phyloP scores from a whole-genome alignment of 352 stramenopile species.

The Phytophthora cactorum region DNA sequence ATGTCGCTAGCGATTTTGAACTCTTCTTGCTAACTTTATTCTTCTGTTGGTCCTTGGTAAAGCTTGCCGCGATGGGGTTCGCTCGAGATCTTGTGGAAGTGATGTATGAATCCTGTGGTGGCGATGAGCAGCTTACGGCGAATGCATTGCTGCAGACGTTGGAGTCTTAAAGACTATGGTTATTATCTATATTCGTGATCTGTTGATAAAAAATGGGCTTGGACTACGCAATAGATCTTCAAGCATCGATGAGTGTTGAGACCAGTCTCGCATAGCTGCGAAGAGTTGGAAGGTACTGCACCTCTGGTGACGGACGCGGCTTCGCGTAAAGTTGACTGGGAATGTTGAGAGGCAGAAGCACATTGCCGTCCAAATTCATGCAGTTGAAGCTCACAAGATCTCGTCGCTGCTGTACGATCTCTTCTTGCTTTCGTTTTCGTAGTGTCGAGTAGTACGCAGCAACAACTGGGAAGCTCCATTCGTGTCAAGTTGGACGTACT shows the following conservation, averaged over 20 bases:
- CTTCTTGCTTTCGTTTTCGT: slow-evolving; percentile 18
- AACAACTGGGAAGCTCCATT: slow-evolving; percentile 5
- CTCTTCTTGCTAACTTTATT: slow-evolving; percentile 15
- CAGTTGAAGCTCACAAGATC: slow-evolving; percentile 5
- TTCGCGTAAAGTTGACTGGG: not conserved
- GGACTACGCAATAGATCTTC: not conserved
- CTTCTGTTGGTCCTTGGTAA: slow-evolving; percentile 11
- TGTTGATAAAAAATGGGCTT: too few relatives aligned
- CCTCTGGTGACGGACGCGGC: not conserved
- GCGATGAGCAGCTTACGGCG: slow-evolving; percentile 57
- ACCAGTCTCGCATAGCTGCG: not conserved
- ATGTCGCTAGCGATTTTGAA: not conserved
- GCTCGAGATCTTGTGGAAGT: slow-evolving; percentile 48
- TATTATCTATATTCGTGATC: not conserved
- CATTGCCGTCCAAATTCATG: not conserved
- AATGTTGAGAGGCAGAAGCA: not conserved
- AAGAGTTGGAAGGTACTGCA: not conserved
- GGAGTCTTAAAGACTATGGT: slow-evolving; percentile 18
- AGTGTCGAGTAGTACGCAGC: not conserved
- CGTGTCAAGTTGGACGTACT: slow-evolving; percentile 18
- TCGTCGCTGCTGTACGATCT: slow-evolving; percentile 24
- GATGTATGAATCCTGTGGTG: slow-evolving; percentile 69
- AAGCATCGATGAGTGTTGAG: not conserved
- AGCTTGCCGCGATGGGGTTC: slow-evolving; percentile 75
- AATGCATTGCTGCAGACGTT: slow-evolving; percentile 69